Conservation (phyloP, 23 red algal species). For the Cyanidioschyzon merolae region DNA sequence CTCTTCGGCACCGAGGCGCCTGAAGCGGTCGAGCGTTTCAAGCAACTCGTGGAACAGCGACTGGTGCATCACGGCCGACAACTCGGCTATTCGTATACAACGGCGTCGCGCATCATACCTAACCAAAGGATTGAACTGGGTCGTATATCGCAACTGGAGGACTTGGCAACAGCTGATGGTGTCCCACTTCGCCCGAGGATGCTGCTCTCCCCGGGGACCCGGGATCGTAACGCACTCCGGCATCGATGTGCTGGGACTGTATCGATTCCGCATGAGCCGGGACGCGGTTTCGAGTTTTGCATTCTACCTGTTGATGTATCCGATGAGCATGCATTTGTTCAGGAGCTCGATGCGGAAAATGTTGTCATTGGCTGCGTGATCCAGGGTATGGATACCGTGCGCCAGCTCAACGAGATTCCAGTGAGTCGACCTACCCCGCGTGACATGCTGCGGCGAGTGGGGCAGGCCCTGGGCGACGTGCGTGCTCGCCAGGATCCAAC, state of each 20-base stretch:
- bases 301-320: conserved; percentile 13
- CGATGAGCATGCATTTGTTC: not conserved
- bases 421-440: conserved; percentile 37
- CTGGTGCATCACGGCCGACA: not conserved
- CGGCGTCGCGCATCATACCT: conserved; percentile 25
- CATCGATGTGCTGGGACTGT: conserved; percentile 39
- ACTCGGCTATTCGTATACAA: conserved; percentile 40
- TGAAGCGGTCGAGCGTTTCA: not conserved
- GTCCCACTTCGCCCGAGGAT: conserved; percentile 21
- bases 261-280: conserved; percentile 22
- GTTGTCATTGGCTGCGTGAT: conserved; percentile 57
- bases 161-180: conserved; percentile 35
- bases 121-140: conserved; percentile 41
- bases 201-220: conserved; percentile 26
- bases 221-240: conserved; percentile 35
- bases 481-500: conserved; percentile 29
- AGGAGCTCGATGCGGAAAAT: conserved; percentile 19
- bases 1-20: not conserved
- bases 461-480: conserved; percentile 49
- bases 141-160: conserved; percentile 40
- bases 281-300: conserved; percentile 43
- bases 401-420: conserved; percentile 24
- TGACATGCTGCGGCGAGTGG: conserved; percentile 43
- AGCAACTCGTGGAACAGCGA: not conserved
- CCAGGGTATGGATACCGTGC: conserved; percentile 44